Conservation (phyloP, 331 rosid species). For the Malus hybrid region DNA sequence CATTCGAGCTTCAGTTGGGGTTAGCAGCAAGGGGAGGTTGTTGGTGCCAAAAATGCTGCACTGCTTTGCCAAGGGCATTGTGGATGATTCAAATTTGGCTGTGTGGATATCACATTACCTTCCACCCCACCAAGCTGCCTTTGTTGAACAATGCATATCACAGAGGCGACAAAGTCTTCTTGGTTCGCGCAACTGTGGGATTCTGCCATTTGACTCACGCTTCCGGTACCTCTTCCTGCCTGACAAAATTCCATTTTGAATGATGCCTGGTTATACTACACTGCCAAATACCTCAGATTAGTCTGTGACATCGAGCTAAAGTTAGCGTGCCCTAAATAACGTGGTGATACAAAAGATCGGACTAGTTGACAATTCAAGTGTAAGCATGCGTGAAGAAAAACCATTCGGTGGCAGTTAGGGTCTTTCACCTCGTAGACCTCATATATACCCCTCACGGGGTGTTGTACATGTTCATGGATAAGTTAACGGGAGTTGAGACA, state of each 20-base stretch:
- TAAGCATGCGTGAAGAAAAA: too few species aligned
- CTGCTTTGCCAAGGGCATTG: conserved; percentile 53
- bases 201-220: conserved; percentile 59
- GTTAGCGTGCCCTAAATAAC: background rate
- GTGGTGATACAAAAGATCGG: background rate
- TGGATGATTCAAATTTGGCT: conserved; percentile 59
- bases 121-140: conserved; percentile 56
- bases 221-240: conserved; percentile 66
- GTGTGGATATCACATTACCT: conserved; percentile 73
- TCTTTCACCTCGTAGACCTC: conserved; percentile 13
- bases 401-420: conserved; percentile 6
- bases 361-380: background rate
- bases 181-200: conserved; percentile 59
- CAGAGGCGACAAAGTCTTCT: conserved; percentile 60
- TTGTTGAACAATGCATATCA: conserved; percentile 60
- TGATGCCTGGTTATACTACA: background rate
- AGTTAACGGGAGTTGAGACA: background rate
- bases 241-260: conserved; percentile 5
- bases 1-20: conserved; percentile 62
- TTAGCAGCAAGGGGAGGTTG: conserved; percentile 61
- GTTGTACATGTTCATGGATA: conserved; percentile 25
- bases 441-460: background rate
- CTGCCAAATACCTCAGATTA: background rate
- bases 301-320: too few species aligned
- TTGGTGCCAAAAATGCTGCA: conserved; percentile 69